phyloP scores from a whole-genome alignment of 768 basidiomycete genomes.

The Boletus reticuloceps region DNA sequence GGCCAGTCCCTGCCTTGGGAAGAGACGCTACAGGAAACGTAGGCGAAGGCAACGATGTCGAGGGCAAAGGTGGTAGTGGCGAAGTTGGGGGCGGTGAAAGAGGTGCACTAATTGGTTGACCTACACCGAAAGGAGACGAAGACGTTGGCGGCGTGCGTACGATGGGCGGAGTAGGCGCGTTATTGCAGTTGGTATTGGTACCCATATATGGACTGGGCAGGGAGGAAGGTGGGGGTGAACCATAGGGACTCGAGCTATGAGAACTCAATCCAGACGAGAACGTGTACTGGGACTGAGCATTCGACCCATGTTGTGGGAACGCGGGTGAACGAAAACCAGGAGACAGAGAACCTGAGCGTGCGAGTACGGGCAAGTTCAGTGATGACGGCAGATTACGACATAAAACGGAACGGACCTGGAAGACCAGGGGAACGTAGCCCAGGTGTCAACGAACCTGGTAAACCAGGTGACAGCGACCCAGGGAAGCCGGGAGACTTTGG shows the following conservation, averaged over 20 bases:
- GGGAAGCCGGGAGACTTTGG: conserved; percentile 8
- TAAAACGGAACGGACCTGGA: conserved; percentile 19
- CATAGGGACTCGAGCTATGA: conserved; percentile 5
- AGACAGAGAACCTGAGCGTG: conserved; percentile 14
- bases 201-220: neutral
- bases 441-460: conserved; percentile 17
- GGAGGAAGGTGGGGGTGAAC: neutral
- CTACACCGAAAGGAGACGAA: neutral
- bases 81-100: conserved; percentile 25
- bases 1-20: too few relatives aligned
- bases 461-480: conserved; percentile 16
- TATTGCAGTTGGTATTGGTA: neutral
- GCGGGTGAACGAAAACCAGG: conserved; percentile 23
- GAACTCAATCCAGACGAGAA: conserved; percentile 16
- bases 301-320: conserved; percentile 1
- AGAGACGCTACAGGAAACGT: neutral
- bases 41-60: conserved; percentile 14
- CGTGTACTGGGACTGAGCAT: conserved; percentile 14
- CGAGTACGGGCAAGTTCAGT: conserved; percentile 3
- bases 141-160: conserved; percentile 7
- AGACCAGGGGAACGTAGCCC: conserved; percentile 23
- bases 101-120: conserved; percentile 6
- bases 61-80: conserved; percentile 21
- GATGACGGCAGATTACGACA: conserved; percentile 6
- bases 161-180: neutral